These are phyloP conservation scores for Hypoxylon fragiforme DNA, from an alignment of 495 filamentous ascomycete genomes.

Conservation along the genomic window DNA sequence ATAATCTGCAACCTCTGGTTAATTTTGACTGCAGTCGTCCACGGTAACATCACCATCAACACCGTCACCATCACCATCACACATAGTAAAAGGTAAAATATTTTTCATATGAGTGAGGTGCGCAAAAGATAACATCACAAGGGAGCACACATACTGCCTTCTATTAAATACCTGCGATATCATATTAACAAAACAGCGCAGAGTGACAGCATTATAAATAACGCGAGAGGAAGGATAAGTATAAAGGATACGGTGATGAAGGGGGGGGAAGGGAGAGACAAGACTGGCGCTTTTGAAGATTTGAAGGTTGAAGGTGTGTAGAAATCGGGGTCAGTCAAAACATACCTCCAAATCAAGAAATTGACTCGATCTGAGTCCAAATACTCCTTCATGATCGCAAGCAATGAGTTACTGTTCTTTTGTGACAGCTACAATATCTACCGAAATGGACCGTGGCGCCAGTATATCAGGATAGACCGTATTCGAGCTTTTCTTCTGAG, in stretches of 20 bases:
- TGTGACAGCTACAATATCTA: slow-evolving; percentile 4
- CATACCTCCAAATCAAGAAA: slow-evolving; percentile 98
- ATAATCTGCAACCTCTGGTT: slow-evolving; percentile 55
- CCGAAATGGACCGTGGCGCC: slow-evolving; percentile 3
- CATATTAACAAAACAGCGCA: slow-evolving; percentile 40
- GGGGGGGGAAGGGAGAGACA: not conserved
- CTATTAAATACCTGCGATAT: slow-evolving; percentile 75
- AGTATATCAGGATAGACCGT: slow-evolving; percentile 17
- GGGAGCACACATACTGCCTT: slow-evolving; percentile 71
- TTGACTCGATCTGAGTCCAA: slow-evolving; percentile 94
- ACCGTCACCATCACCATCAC: no score
- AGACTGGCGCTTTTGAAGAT: slow-evolving; percentile 24
- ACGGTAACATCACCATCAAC: slow-evolving; percentile 24
- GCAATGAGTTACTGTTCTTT: not conserved
- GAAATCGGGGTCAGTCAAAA: slow-evolving; percentile 42
- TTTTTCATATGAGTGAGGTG: slow-evolving; percentile 11
- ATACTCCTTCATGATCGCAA: slow-evolving; percentile 57
- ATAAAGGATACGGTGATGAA: no score
- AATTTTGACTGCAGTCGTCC: slow-evolving; percentile 35
- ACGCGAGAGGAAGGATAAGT: no score
- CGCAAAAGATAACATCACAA: not conserved
- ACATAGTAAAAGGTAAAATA: no score
- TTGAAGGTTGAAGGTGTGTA: slow-evolving; percentile 29
- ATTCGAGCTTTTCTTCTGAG: slow-evolving; percentile 23
- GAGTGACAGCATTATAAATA: slow-evolving; percentile 22